Conservation (phyloP, 176 grass and related monocot genomes). For the Lolium rigidum region DNA sequence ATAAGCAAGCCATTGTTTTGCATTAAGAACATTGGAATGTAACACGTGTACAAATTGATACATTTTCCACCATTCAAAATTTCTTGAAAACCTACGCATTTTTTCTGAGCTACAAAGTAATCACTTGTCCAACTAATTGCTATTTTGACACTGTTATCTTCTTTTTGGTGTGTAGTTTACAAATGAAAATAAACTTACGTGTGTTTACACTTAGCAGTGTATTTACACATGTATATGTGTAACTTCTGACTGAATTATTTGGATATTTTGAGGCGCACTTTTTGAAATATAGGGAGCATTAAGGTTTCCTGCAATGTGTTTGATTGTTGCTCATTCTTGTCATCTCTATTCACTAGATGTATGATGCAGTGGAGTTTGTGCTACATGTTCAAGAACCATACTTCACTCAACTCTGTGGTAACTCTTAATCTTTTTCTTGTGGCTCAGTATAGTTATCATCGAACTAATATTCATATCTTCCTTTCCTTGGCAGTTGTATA, state of each 20-base stretch:
- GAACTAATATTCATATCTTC: background rate
- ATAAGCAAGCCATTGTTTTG: background rate
- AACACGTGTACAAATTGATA: background rate
- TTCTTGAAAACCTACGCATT: background rate
- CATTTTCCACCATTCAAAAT: background rate
- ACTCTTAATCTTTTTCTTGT: background rate
- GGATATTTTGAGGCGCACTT: background rate
- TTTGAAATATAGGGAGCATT: background rate
- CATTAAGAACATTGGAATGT: background rate
- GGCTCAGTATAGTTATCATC: conserved; percentile 22
- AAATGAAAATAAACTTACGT: background rate
- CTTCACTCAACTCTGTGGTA: conserved; percentile 87
- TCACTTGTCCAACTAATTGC: background rate
- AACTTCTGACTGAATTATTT: background rate
- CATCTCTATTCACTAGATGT: conserved; percentile 57
- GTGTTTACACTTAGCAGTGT: background rate
- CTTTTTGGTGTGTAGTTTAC: background rate
- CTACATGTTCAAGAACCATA: conserved; percentile 96
- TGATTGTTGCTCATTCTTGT: conserved; percentile 1
- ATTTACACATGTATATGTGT: background rate
- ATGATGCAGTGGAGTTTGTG: conserved; percentile 61
- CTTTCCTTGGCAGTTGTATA: background rate
- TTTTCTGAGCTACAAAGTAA: background rate
- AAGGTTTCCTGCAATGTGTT: background rate
- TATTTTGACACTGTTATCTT: background rate